Conservation (phyloP, 73 alveolate genomes). For the Stentor coeruleus region DNA sequence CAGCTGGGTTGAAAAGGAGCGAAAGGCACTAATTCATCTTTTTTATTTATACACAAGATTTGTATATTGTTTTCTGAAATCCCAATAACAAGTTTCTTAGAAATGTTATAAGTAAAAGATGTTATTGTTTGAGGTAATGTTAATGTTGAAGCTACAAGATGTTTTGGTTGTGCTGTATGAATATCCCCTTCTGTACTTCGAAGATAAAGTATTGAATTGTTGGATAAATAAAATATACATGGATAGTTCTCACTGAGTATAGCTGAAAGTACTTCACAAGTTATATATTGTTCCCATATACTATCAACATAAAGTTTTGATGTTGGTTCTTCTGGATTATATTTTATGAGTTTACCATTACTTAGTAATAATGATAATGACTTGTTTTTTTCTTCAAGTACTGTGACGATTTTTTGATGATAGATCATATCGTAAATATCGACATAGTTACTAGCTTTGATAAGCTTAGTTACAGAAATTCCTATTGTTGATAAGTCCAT, state of each 20-base stretch:
- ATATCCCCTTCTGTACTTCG: constrained; percentile 9
- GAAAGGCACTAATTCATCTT: constrained; percentile 6
- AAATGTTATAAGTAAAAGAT: background rate
- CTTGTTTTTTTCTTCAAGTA: background rate
- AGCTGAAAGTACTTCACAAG: constrained; percentile 5
- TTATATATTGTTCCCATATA: background rate
- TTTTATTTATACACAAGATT: constrained; percentile 1
- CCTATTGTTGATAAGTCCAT: background rate
- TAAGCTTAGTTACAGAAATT: background rate
- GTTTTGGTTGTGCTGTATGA: constrained; percentile 7
- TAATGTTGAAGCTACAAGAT: background rate
- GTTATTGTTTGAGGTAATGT: background rate
- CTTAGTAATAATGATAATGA: background rate
- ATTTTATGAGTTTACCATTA: background rate
- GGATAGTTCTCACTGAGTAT: constrained; percentile 1
- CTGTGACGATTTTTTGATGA: background rate
- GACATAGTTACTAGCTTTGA: background rate
- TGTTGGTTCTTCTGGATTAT: background rate
- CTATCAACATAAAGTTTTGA: background rate
- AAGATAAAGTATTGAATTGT: background rate
- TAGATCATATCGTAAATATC: constrained; percentile 9
- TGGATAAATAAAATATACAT: background rate
- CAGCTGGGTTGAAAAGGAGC: constrained; percentile 16
- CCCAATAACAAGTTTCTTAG: background rate
- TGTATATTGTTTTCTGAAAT: constrained; percentile 1